Conservation (phyloP, 2,329 filamentous ascomycete species). For the Sporothrix sp. region DNA sequence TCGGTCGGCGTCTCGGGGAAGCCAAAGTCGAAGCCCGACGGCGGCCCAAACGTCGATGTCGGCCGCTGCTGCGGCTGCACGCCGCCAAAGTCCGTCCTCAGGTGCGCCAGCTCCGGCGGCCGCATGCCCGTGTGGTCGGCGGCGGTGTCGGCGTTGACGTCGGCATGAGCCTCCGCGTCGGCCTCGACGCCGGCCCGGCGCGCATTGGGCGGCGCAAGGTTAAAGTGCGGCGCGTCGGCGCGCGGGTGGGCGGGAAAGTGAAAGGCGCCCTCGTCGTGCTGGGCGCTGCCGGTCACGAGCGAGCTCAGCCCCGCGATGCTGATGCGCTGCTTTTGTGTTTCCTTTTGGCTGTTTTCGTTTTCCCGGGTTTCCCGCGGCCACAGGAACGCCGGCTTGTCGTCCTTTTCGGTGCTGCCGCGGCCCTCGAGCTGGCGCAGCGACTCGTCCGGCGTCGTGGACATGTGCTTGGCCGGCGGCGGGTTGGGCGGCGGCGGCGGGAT, state of each 20-base stretch:
- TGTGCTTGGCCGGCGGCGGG: slow-evolving; percentile 15
- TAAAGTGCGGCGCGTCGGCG: slow-evolving; percentile 46
- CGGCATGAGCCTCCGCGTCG: slow-evolving; percentile 13
- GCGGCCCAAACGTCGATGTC: slow-evolving; percentile 48
- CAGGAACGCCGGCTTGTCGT: too few species aligned
- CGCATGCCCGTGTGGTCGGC: slow-evolving; percentile 19
- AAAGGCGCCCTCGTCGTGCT: slow-evolving; percentile 35
- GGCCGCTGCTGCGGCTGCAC: slow-evolving; percentile 28
- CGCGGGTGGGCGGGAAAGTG: slow-evolving; percentile 48
- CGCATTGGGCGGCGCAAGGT: slow-evolving; percentile 37
- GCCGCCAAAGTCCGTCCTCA: slow-evolving; percentile 37
- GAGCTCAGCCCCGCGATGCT: slow-evolving; percentile 23
- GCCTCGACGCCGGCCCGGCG: slow-evolving; percentile 9
- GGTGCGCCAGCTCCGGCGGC: slow-evolving; percentile 47
- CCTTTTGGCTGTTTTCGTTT: not conserved
- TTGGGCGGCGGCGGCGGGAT: slow-evolving; percentile 25
- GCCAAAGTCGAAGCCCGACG: slow-evolving; percentile 63
- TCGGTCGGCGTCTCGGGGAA: slow-evolving; percentile 78
- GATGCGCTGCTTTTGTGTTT: slow-evolving; percentile 15
- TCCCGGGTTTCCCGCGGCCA: too few species aligned
- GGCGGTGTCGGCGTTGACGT: slow-evolving; percentile 9
- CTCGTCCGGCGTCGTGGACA: slow-evolving; percentile 31
- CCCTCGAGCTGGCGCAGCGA: slow-evolving; percentile 42
- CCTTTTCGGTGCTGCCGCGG: slow-evolving; percentile 25
- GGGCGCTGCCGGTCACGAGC: slow-evolving; percentile 21